Conservation (phyloP, 108 stramenopile species). For the Licmophora abbreviata region DNA sequence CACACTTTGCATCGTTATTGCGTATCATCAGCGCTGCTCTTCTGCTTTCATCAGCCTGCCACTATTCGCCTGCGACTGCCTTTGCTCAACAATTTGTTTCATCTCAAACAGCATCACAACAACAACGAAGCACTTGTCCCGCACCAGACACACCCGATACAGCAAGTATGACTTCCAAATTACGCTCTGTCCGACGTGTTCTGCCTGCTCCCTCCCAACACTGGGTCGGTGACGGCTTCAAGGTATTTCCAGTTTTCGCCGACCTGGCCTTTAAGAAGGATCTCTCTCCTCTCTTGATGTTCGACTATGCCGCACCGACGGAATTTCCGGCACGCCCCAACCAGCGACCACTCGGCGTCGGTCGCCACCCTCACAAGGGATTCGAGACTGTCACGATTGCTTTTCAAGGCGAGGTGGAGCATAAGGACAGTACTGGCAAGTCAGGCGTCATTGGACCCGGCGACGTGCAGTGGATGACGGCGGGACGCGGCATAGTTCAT, state of each 20-base stretch:
- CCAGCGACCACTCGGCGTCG: constrained; percentile 50
- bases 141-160: too few species aligned
- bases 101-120: too few species aligned
- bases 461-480: constrained; percentile 96
- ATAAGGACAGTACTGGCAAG: constrained; percentile 78
- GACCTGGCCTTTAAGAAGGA: constrained; percentile 70
- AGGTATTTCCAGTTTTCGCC: constrained; percentile 77
- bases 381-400: constrained; percentile 91
- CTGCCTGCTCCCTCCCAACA: constrained; percentile 40
- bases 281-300: constrained; percentile 75
- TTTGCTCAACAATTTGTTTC: too few species aligned
- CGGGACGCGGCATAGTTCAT: constrained; percentile 88
- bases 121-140: too few species aligned
- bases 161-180: too few species aligned
- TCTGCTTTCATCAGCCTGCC: too few species aligned
- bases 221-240: constrained; percentile 83
- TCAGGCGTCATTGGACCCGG: constrained; percentile 57
- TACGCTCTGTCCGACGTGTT: constrained; percentile 26
- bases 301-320: constrained; percentile 75
- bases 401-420: constrained; percentile 85
- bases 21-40: too few species aligned
- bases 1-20: too few species aligned
- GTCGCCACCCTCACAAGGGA: constrained; percentile 80
- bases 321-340: constrained; percentile 27
- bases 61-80: too few species aligned